Evolutionary conservation across 345 rosid genomes (phyloP).

Genomic region (Hirschfeldia incana): DNA sequence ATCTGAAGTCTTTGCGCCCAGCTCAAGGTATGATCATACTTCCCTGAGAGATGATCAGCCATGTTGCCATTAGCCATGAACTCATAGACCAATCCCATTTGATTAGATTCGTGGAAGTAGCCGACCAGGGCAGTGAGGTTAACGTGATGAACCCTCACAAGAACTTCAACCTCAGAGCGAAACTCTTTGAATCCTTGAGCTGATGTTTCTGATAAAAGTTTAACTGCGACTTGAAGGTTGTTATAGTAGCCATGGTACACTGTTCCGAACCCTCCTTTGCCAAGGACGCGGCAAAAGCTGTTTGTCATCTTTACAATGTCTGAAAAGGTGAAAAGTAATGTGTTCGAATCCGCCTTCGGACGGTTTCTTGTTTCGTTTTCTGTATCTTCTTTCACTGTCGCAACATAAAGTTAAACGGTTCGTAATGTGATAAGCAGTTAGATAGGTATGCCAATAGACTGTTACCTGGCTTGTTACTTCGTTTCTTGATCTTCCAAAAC

Average conservation of each 20-base stretch:
- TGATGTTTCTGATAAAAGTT: conserved; percentile 52
- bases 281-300: conserved; percentile 45
- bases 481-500: conserved; percentile 27
- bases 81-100: conserved; percentile 39
- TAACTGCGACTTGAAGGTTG: conserved; percentile 50
- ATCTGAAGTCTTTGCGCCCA: conserved; percentile 32
- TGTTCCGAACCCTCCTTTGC: conserved; percentile 66
- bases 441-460: background rate
- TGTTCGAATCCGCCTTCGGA: background rate
- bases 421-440: background rate
- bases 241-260: conserved; percentile 51
- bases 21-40: background rate
- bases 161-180: conserved; percentile 51
- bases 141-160: conserved; percentile 41
- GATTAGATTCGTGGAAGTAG: conserved; percentile 32
- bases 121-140: conserved; percentile 40
- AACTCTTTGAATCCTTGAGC: conserved; percentile 51
- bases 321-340: conserved; percentile 26
- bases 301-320: conserved; percentile 48
- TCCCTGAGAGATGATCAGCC: conserved; percentile 34
- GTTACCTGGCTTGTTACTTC: conserved; percentile 24
- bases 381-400: conserved; percentile 20
- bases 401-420: background rate
- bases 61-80: conserved; percentile 40
- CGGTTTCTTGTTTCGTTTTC: background rate